Evolutionary conservation across 2,329 filamentous ascomycete genomes (phyloP).

Genomic region (Ceratocystis cubensis): DNA sequence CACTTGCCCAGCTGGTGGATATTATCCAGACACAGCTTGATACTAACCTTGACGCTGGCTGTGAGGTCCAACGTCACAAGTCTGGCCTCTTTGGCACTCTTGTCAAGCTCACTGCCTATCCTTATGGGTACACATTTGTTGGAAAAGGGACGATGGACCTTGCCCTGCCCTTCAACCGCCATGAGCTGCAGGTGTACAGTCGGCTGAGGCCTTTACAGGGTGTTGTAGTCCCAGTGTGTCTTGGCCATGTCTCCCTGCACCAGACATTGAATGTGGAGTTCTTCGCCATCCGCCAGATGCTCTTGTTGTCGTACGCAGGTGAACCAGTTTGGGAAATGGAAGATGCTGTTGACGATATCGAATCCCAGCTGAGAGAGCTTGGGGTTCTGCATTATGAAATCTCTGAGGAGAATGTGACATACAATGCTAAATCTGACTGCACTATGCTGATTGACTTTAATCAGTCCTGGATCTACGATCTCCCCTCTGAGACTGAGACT

Average conservation of each 20-base stretch:
- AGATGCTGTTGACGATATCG: too few relatives aligned
- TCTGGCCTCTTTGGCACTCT: neutral
- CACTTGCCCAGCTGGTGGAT: neutral
- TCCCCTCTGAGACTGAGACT: too few relatives aligned
- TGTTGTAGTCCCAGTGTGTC: neutral
- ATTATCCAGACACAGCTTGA: neutral
- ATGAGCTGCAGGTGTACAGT: neutral
- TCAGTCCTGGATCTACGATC: too few relatives aligned
- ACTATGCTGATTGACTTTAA: too few relatives aligned
- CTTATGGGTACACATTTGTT: neutral
- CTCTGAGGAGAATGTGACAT: too few relatives aligned
- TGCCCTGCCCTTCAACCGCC: neutral
- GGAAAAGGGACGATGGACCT: neutral
- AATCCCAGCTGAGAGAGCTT: too few relatives aligned
- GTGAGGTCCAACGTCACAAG: neutral
- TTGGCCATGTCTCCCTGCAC: neutral
- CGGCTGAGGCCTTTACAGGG: neutral
- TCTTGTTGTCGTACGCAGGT: too few relatives aligned
- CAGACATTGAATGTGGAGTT: too few relatives aligned
- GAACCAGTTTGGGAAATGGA: too few relatives aligned
- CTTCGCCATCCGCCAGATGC: too few relatives aligned
- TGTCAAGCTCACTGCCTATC: conserved; percentile 3
- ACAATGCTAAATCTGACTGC: too few relatives aligned
- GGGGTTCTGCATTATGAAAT: too few relatives aligned
- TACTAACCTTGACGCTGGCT: neutral